A percentile compares a stretch with the other conserved stretches of the same genome.
Conservation (phyloP, 257 asterid species). For the Primulina eburnea region DNA sequence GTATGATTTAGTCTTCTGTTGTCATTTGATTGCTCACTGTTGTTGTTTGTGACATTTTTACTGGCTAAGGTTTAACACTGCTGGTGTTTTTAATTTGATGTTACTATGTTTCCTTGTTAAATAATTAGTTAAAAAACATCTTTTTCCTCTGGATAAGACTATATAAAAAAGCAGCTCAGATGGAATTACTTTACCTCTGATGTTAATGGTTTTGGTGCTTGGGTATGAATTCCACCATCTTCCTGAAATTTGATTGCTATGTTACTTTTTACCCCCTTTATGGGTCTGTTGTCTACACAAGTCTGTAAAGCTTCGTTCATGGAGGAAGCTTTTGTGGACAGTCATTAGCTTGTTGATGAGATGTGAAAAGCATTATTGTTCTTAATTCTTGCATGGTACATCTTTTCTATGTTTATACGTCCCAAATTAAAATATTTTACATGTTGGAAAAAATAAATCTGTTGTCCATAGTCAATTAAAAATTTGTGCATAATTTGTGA, state of each 20-base stretch:
- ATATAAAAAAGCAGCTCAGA: neutral
- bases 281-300: slow-evolving; percentile 1
- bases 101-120: neutral
- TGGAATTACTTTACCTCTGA: slow-evolving; percentile 6
- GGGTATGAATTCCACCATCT: slow-evolving; percentile 8
- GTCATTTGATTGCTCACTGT: neutral
- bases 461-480: neutral
- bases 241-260: neutral
- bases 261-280: neutral
- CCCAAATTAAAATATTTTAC: slow-evolving; percentile 2
- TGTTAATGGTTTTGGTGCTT: slow-evolving; percentile 3
- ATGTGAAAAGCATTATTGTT: slow-evolving; percentile 2
- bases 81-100: slow-evolving; percentile 11
- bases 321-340: neutral
- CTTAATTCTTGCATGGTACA: slow-evolving; percentile 2
- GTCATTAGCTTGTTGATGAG: neutral
- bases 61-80: slow-evolving; percentile 8
- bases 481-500: neutral
- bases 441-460: neutral
- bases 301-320: neutral
- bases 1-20: slow-evolving; percentile 1
- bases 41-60: neutral
- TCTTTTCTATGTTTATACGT: neutral
- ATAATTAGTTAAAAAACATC: neutral
- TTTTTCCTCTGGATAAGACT: neutral